Base-by-base conservation (phyloP, 805 yeast genomes). In the Yarrowia keelungensis region DNA sequence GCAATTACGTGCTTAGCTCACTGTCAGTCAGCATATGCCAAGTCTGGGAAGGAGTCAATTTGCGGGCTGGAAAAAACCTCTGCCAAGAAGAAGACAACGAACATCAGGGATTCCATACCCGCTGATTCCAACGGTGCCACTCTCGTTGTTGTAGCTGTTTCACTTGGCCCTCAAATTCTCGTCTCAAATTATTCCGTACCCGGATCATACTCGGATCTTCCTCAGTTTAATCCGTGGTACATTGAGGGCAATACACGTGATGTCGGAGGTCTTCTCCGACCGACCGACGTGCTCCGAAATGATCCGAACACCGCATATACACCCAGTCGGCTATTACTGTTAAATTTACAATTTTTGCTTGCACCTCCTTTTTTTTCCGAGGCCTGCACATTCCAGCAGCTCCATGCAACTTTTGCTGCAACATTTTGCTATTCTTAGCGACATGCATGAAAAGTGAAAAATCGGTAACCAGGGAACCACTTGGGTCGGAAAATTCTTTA, bases 21-120 rank as follows among this genome's bases (percentile, higher is more conserved):
- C 50, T n/a, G 50, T 46, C 50, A 46, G 50, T 46, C 50, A 46
- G 50, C 35, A 46, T 46, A 9, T 38, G 50, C 50, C 50, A 46
- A 46, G 50, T n/a, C 22, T 5, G 11, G 15, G 12, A 5, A 12
- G 10, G 12, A 45, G 22, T 45, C 47, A 45, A 45, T 45, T 45
- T 12, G 5, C 5, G 26, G 7, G 47, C 8, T 8, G 16, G 26
- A 45, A 45, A 16, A 45, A 15, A n/a, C 19, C 19, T 45, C 19
- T 8, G 26, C 14, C 9, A 4, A 45, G 14, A 16, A 10, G 32
- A 1, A 26, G 7, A 26, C 32, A 26, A 26, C 32, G 32, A 2
- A 26, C 32, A 26, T 26, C 32, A 5, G 32, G 32, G 32, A 26
- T 26, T 26, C 32, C 26, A 19, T 5, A 16, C 26, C 7, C 0